Evolutionary conservation across 2,329 filamentous ascomycete genomes (phyloP), one percentile per base, ranked within the genome.

Genomic region (Fusarium falciforme): DNA sequence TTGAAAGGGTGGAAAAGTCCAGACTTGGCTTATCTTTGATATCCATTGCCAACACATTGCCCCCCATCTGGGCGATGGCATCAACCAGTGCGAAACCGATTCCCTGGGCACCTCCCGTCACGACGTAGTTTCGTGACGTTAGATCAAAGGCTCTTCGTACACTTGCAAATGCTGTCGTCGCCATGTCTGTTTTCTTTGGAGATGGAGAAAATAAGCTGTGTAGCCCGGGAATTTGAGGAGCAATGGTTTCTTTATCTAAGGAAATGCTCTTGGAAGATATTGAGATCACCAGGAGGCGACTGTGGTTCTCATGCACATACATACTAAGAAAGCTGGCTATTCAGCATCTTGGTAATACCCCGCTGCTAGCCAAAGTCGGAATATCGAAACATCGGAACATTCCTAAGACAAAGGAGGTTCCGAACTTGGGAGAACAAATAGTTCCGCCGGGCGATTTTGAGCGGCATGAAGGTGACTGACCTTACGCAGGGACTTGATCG

Each of bases 1-100:
- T 47, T 22, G 49, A 38, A 20, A 81, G 66, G 10, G 59, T 66
- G 25, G 47, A 17, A 61, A 80, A 80, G 44, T 79, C 78, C 4
- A 75, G 75, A 16, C 77, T 73, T 3, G 79, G 80, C 70, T 77
- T 75, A 20, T 66, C 70, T 42, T 79, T 75, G 33, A 81, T 76
- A 57, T 81, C 82, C 64, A 82, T 64, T 4, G 82, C 79, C 12
- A 80, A 79, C 7, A 83, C 80, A 61, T 83, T 82, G 35, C 82
- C 83, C 22, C 81, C 82, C 74, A 83, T 80, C 67, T 84, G 81
- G 59, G 77, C 79, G n/a, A 84, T 82, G 31, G 82, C 82, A n/a
- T 78, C 76, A 5, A 78, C 78, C 17, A 79, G 71, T 14, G 83
- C 82, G 64, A 81, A 82, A 27, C 83, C 82, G 54, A 84, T 82